Base-by-base conservation (phyloP, 495 filamentous ascomycete genomes). In the Aspergillus nanangensis region DNA sequence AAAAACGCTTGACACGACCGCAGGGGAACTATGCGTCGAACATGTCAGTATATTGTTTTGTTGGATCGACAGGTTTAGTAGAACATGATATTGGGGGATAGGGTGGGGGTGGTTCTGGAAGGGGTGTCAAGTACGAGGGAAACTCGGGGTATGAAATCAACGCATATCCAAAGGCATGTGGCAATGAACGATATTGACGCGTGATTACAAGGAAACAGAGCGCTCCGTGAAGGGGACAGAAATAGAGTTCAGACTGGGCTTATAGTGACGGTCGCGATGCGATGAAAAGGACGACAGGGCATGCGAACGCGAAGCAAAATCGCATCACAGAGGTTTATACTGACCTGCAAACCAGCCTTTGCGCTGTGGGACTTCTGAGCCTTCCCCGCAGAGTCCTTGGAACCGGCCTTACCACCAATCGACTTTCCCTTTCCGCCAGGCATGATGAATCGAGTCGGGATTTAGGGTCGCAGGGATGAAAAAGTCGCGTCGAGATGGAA, bases 1-100 rank as follows among this genome's bases (percentile, higher is more conserved):
- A 76, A 77, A 96, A 96, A 74, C 93, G 91, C 84, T 98, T 98
- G 62, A 98, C 91, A 85, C 93, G 94, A 71, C 93, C 93, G 65
- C 93, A 98, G 32, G 93, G 93, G 74, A 98, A 98, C 94, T 98
- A 64, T 48, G 47, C 32, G 41, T 5, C 18, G 29, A 17, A 24
- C 11, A 13, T 13, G 23, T 45, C 10, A 45, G 43, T 20, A 45
- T 29, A 21, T 27, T 4, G 9, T 43, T 18, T 3, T 19, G 4
- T 31, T 29, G 25, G 25, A 29, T 7, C 25, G 25, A 29, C 7
- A 38, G 11, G 3, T 19, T 20, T 21, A 19, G 35, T n/a, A 24
- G 1, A 1, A 42, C 20, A 17, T 19, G 27, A n/a, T n/a, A n/a
- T n/a, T n/a, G n/a, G n/a, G n/a, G n/a, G n/a, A n/a, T n/a, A n/a